Conservation (phyloP, 1,284 basidiomycete genomes). For the Pascua sp. region DNA sequence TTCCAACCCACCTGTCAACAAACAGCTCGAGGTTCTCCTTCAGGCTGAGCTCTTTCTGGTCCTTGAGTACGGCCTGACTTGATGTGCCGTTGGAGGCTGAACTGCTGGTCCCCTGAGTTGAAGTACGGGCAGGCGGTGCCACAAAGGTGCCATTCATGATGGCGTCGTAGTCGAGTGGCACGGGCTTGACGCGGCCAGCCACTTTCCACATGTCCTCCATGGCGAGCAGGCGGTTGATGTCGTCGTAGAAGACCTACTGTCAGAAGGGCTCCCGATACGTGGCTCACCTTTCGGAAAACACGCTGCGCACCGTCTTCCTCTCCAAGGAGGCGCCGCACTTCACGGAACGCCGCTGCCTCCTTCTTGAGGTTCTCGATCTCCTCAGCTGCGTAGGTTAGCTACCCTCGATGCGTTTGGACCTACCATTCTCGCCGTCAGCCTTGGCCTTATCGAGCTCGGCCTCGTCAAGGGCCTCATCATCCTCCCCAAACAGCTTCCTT, state of each 20-base stretch:
- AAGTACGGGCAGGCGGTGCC: constrained; percentile 44
- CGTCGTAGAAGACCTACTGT: constrained; percentile 74
- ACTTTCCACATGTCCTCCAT: constrained; percentile 98
- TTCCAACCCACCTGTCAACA: constrained; percentile 50
- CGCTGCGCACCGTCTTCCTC: constrained; percentile 61
- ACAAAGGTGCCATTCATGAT: constrained; percentile 64
- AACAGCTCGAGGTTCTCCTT: constrained; percentile 79
- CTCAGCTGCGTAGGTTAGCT: constrained; percentile 57
- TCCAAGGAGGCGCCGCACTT: constrained; percentile 59
- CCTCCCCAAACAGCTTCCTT: constrained; percentile 91
- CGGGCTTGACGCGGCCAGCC: constrained; percentile 69
- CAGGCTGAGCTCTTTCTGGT: constrained; percentile 70
- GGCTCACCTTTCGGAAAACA: constrained; percentile 76
- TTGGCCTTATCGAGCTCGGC: constrained; percentile 52
- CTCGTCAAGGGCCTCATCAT: constrained; percentile 58
- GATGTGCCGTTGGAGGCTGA: constrained; percentile 19
- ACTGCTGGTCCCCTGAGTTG: constrained; percentile 23
- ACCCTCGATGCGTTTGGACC: constrained; percentile 41
- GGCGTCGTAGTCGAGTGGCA: constrained; percentile 72
- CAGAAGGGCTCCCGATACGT: not conserved
- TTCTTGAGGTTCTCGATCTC: constrained; percentile 86
- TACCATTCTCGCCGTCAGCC: constrained; percentile 69
- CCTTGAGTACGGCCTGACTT: constrained; percentile 57
- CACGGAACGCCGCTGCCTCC: constrained; percentile 82
- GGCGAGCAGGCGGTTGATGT: constrained; percentile 80